phyloP scores from a whole-genome alignment of 2,329 filamentous ascomycete genomes.

The Endothia cerciana region DNA sequence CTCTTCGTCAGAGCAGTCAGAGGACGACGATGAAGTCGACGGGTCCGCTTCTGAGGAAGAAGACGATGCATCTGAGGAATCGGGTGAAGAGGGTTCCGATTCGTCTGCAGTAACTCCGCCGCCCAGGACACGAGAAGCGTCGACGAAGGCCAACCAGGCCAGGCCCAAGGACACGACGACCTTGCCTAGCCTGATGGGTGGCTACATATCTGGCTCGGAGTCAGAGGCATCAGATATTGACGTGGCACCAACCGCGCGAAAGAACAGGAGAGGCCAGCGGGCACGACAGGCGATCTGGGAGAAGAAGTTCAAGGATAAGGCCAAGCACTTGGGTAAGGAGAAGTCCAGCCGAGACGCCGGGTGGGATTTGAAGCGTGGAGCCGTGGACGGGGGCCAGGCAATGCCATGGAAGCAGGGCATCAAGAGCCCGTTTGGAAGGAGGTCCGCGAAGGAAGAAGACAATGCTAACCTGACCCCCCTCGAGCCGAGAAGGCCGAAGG shows the following conservation, averaged over 20 bases:
- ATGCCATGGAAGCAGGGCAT: slow-evolving; percentile 60
- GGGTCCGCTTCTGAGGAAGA: slow-evolving; percentile 32
- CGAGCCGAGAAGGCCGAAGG: slow-evolving; percentile 16
- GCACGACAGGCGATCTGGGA: slow-evolving; percentile 80
- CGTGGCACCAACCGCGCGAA: slow-evolving; percentile 59
- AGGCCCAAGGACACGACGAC: slow-evolving; percentile 58
- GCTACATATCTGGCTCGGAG: slow-evolving; percentile 79
- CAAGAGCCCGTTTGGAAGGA: slow-evolving; percentile 37
- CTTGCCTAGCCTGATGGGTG: slow-evolving; percentile 76
- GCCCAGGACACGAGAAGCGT: slow-evolving; percentile 36
- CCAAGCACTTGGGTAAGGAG: slow-evolving; percentile 63
- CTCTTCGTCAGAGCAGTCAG: slow-evolving; percentile 30
- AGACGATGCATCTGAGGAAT: slow-evolving; percentile 12
- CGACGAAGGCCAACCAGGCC: slow-evolving; percentile 31
- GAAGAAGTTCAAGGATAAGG: slow-evolving; percentile 75
- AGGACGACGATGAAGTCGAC: slow-evolving; percentile 31
- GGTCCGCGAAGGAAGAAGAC: slow-evolving; percentile 26
- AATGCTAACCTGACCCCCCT: slow-evolving; percentile 8
- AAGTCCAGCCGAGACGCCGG: slow-evolving; percentile 51
- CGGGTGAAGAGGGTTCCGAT: slow-evolving; percentile 18
- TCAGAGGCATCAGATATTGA: slow-evolving; percentile 68
- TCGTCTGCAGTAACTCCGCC: slow-evolving; percentile 30
- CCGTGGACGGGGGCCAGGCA: slow-evolving; percentile 49
- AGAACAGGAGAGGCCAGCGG: slow-evolving; percentile 77
- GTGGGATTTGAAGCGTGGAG: slow-evolving; percentile 63